Evolutionary conservation across 2,329 filamentous ascomycete genomes (phyloP), one percentile per base, ranked within the genome.

Genomic region (Ophiosphaerella herpotricha): DNA sequence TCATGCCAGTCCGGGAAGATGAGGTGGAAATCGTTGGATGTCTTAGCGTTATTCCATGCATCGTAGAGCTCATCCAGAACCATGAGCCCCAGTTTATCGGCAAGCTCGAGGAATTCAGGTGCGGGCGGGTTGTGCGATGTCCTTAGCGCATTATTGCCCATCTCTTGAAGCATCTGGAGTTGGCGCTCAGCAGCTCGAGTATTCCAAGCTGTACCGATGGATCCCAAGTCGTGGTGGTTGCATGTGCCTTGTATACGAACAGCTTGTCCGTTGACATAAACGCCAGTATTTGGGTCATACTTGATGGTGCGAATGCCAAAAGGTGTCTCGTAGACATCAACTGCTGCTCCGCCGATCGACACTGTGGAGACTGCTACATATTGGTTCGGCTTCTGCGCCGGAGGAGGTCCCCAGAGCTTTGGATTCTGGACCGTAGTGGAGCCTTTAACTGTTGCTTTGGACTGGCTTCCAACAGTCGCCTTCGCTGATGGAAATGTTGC

Each of bases 61-160:
- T 83, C 81, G 54, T 83, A 83, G 14, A 81, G 77, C 65, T 84
- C 81, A 53, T 82, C 78, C 33, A 83, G 63, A 3, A 83, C 77
- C 3, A 83, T 40, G 49, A 83, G 75, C 0, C 80, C 80, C 61
- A 79, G 65, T 1, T 67, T 62, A 57, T 84, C 81, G 1, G 80
- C 74, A 2, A 83, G 57, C 5, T 81, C 75, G 1, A 83, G 71
- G 0, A 82, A 64, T 47, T 82, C 80, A 0, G 78, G 73, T 0
- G 80, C 79, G 0, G 81, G 80, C 1, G 80, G 80, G 60, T 83
- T 83, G 60, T 84, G 81, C 2, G 80, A 76, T 29, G 77, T 82
- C 1, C 80, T 74, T 8, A 83, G 71, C 0, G 78, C 76, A 53
- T 83, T 83, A 54, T 61, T 65, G 11, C 81, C 81, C 69, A 82